Conservation (phyloP, 352 stramenopile species). For the Phytophthora pluvialis region DNA sequence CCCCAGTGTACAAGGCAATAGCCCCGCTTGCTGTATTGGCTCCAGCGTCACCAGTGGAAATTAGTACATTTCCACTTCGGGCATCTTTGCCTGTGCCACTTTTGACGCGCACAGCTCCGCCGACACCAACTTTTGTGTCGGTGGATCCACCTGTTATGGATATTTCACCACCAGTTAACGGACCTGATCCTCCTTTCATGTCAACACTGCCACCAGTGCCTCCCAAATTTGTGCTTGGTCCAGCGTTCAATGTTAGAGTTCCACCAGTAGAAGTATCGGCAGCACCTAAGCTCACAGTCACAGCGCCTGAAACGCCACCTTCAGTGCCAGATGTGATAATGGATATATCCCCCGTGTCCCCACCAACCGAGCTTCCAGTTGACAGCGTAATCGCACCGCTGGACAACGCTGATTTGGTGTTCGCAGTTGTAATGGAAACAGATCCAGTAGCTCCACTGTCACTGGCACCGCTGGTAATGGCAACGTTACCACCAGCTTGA, state of each 20-base stretch:
- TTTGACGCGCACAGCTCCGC: constrained; percentile 30
- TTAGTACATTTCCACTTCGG: constrained; percentile 30
- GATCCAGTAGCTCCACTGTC: constrained; percentile 29
- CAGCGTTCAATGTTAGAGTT: constrained; percentile 33
- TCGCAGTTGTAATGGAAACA: constrained; percentile 29
- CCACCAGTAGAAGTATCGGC: constrained; percentile 32
- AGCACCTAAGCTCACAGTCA: constrained; percentile 40
- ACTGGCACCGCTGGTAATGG: constrained; percentile 33
- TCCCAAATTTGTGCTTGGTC: constrained; percentile 20
- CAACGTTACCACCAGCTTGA: constrained; percentile 27
- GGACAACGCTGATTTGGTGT: constrained; percentile 30
- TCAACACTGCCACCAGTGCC: constrained; percentile 38
- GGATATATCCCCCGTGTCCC: constrained; percentile 40
- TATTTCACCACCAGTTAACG: constrained; percentile 29
- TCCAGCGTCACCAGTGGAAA: constrained; percentile 23
- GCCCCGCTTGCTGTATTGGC: constrained; percentile 24
- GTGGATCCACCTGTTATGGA: constrained; percentile 34
- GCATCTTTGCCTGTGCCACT: constrained; percentile 33
- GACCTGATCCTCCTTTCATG: constrained; percentile 31
- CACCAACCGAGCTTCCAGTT: constrained; percentile 36
- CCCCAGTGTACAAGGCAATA: constrained; percentile 33
- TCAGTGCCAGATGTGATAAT: constrained; percentile 34
- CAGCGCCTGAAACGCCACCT: constrained; percentile 37
- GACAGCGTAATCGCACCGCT: constrained; percentile 40
- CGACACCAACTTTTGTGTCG: constrained; percentile 1